phyloP scores from a whole-genome alignment of 73 alveolate species.

The Tetrahymena malaccensis region DNA sequence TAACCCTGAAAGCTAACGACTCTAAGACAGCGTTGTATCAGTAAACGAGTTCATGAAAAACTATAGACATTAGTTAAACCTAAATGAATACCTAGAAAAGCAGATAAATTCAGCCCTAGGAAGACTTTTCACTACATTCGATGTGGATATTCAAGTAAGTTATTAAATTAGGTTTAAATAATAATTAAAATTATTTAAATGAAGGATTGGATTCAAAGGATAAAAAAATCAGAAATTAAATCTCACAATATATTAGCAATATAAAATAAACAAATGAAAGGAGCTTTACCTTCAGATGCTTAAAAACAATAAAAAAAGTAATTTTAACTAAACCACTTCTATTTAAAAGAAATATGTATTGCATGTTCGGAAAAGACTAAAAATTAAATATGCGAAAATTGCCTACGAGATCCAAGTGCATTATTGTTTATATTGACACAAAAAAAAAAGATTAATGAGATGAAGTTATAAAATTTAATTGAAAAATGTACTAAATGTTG shows the following conservation, averaged over 20 bases:
- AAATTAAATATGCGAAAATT: background rate
- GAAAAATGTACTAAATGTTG: background rate
- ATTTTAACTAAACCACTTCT: background rate
- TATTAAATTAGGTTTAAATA: too few species aligned
- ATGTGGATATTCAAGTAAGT: slow-evolving; percentile 51
- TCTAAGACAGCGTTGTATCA: slow-evolving; percentile 61
- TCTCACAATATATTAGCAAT: background rate
- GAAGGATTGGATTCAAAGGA: slow-evolving; percentile 21
- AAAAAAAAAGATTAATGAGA: background rate
- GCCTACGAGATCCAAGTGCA: background rate
- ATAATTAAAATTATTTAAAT: too few species aligned
- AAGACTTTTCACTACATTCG: slow-evolving; percentile 63
- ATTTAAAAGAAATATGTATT: background rate
- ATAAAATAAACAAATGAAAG: background rate
- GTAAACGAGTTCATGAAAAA: slow-evolving; percentile 66
- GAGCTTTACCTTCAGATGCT: background rate
- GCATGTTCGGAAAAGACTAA: background rate
- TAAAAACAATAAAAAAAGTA: background rate
- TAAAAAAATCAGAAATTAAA: slow-evolving; percentile 6
- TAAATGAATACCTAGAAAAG: slow-evolving; percentile 59
- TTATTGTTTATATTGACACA: background rate
- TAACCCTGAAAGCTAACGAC: slow-evolving; percentile 49
- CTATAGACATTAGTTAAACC: slow-evolving; percentile 45
- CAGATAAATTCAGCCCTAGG: slow-evolving; percentile 62
- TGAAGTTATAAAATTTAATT: background rate